Evolutionary conservation across 805 yeast genomes (phyloP).

Genomic region (Suhomyces kilbournensis): DNA sequence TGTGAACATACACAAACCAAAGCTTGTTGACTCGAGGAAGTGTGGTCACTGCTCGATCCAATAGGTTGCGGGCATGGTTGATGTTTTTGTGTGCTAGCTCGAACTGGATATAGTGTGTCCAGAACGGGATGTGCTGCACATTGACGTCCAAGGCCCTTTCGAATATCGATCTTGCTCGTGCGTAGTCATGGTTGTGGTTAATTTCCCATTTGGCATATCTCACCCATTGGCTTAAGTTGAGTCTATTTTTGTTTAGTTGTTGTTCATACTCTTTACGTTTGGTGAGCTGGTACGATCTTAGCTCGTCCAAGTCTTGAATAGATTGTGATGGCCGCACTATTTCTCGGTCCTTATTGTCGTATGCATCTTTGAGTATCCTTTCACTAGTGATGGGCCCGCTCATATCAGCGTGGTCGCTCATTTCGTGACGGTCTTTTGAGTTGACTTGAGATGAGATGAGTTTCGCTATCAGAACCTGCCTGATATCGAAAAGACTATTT

Average conservation of each 20-base stretch:
- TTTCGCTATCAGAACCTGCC: background rate
- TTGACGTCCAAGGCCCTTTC: slow-evolving; percentile 84
- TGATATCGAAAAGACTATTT: background rate
- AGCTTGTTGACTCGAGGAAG: slow-evolving; percentile 80
- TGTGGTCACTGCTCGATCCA: slow-evolving; percentile 71
- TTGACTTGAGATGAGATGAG: background rate
- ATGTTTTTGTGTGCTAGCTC: slow-evolving; percentile 72
- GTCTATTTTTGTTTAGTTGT: slow-evolving; percentile 79
- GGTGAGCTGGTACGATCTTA: slow-evolving; percentile 68
- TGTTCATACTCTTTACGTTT: slow-evolving; percentile 82
- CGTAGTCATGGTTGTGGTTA: slow-evolving; percentile 67
- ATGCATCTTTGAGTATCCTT: slow-evolving; percentile 36
- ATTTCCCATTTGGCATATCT: slow-evolving; percentile 87
- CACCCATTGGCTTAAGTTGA: slow-evolving; percentile 85
- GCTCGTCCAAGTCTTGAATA: slow-evolving; percentile 74
- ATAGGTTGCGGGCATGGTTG: slow-evolving; percentile 83
- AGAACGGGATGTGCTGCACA: slow-evolving; percentile 70
- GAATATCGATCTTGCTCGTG: slow-evolving; percentile 80
- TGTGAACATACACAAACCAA: slow-evolving; percentile 79
- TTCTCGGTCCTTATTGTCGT: slow-evolving; percentile 20
- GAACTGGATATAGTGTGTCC: slow-evolving; percentile 79
- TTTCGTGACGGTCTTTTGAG: background rate
- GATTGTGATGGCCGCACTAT: slow-evolving; percentile 31
- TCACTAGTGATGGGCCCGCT: slow-evolving; percentile 31
- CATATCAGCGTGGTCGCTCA: background rate